phyloP scores from a whole-genome alignment of 768 basidiomycete species.

The Tephrocybe rancida region DNA sequence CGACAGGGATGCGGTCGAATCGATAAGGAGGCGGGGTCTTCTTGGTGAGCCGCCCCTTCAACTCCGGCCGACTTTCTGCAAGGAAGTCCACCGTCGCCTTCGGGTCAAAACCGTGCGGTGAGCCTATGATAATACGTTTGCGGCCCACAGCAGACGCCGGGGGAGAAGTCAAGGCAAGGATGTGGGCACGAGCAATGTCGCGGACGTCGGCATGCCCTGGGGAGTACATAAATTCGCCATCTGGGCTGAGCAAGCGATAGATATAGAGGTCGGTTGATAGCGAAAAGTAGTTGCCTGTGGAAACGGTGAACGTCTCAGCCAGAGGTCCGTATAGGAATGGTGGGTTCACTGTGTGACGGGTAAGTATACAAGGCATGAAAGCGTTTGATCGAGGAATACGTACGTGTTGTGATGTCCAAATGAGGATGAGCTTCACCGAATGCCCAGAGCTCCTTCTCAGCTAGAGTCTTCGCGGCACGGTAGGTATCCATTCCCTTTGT shows the following conservation, averaged over 20 bases:
- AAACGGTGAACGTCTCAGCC: conserved; percentile 24
- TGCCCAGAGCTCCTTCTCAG: conserved; percentile 18
- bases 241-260: conserved; percentile 29
- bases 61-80: conserved; percentile 27
- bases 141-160: conserved; percentile 28
- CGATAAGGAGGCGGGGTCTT: conserved; percentile 17
- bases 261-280: conserved; percentile 30
- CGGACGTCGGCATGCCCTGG: conserved; percentile 36
- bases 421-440: conserved; percentile 19
- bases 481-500: conserved; percentile 12
- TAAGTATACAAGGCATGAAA: neutral
- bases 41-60: conserved; percentile 28
- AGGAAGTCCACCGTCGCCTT: conserved; percentile 25
- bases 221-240: conserved; percentile 23
- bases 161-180: conserved; percentile 29
- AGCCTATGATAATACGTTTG: conserved; percentile 33
- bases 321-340: conserved; percentile 40
- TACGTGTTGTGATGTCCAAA: conserved; percentile 20
- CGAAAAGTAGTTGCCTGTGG: conserved; percentile 22
- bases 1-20: conserved; percentile 25
- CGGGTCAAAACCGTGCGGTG: conserved; percentile 27
- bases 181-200: conserved; percentile 36
- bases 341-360: conserved; percentile 32
- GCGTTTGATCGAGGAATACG: neutral
- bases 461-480: conserved; percentile 16